These are phyloP conservation scores for Yamadazyma philogaea DNA, from an alignment of 805 yeast species.

Conservation along the genomic window DNA sequence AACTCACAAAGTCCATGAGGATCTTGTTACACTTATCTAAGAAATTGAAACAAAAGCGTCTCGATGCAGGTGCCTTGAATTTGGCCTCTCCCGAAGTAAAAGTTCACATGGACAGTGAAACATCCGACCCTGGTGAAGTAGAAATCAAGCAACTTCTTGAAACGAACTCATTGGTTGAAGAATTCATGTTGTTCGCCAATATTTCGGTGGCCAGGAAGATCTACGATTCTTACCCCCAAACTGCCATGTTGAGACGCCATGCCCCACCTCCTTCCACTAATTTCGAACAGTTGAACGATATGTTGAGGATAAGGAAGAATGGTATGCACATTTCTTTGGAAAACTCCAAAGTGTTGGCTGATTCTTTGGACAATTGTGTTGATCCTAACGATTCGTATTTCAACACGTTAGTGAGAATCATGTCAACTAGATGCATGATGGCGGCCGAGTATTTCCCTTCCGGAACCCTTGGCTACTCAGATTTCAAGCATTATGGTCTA, in stretches of 20 bases:
- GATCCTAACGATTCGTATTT: constrained; percentile 85
- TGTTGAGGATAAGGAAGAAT: constrained; percentile 72
- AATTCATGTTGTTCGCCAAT: constrained; percentile 96
- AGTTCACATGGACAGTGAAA: constrained; percentile 94
- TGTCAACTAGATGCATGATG: constrained; percentile 99
- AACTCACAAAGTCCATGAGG: constrained; percentile 86
- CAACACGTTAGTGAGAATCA: constrained; percentile 88
- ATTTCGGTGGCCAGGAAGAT: constrained; percentile 93
- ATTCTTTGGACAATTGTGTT: constrained; percentile 82
- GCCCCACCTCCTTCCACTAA: constrained; percentile 96
- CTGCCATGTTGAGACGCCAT: constrained; percentile 97
- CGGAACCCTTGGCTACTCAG: constrained; percentile 85
- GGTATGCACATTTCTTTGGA: constrained; percentile 73
- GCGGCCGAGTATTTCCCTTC: constrained; percentile 97
- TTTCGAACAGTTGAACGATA: constrained; percentile 85
- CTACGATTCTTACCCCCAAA: constrained; percentile 90
- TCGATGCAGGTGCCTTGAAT: constrained; percentile 94
- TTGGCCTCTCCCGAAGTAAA: constrained; percentile 97
- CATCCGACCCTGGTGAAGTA: constrained; percentile 94
- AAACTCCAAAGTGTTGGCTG: constrained; percentile 87
- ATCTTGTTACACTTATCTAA: constrained; percentile 75
- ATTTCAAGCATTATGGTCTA: constrained; percentile 93
- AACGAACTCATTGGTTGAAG: constrained; percentile 95
- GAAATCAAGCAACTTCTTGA: constrained; percentile 85
- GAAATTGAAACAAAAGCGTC: constrained; percentile 75